Base-by-base conservation (phyloP, 352 stramenopile genomes). In the Phytophthora cryptogea region DNA sequence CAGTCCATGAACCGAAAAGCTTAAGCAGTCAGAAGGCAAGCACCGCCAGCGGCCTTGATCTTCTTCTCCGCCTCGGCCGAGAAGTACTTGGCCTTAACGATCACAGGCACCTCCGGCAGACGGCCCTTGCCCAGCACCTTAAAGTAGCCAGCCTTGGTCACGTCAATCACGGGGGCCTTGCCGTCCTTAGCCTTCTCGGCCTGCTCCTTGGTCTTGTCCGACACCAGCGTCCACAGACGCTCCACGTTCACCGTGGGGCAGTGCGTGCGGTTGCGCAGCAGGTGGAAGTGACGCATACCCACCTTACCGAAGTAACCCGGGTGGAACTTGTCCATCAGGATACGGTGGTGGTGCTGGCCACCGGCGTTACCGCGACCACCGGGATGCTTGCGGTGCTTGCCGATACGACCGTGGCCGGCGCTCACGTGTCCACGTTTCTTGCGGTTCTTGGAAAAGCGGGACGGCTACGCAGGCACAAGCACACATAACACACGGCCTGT, bases 241-340 rank as follows among this genome's bases (percentile, higher is more conserved):
- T 99, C 98, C 69, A 99, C 74, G 86, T 99, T 99, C 63, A 99
- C 86, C 28, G 96, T 99, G 41, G 97, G 97, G 79, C 95, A 99
- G 90, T 98, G 98, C 58, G 86, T 83, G 54, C 96, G 84, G 87
- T 99, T 99, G 59, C 88, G 89, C 63, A 99, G 85, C 51, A 98
- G 41, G 76, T 99, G 98, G 83, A 99, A 99, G 55, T 98, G 97
- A 70, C 98, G 93, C 97, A 99, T 99, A 96, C 98, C 98, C 63
- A 99, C 97, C 90, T 99, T 99, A 94, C 98, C 98, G 73, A 99
- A 99, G 90, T 99, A 99, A 97, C 98, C 98, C 80, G 98, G 97
- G 78, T 99, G 97, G 80, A 98, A 99, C 89, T 99, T 99, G 91
- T 99, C 98, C 74, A 99, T 98, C 43, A 99, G 88, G 84, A 99